Evolutionary conservation across 2,329 filamentous ascomycete species (phyloP).

Genomic region (Arthrocladium fulminans): DNA sequence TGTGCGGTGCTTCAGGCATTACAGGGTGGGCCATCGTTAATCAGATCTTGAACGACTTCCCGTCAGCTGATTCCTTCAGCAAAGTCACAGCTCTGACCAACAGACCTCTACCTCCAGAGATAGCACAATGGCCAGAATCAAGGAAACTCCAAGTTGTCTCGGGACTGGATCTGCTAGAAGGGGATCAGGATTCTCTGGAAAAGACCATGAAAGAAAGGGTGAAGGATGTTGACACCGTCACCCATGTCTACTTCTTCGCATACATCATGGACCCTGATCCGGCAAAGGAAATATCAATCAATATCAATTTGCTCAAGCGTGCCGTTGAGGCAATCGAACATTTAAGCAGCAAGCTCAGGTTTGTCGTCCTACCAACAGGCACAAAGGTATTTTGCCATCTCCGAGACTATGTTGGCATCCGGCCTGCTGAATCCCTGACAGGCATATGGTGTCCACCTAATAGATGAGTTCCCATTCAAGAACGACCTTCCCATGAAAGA

Average conservation of each 20-base stretch:
- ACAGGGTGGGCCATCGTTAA: constrained; percentile 38
- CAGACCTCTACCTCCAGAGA: constrained; percentile 29
- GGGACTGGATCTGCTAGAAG: constrained; percentile 31
- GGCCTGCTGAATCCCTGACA: constrained; percentile 12
- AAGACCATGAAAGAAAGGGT: constrained; percentile 14
- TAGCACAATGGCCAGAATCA: constrained; percentile 30
- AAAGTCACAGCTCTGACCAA: constrained; percentile 35
- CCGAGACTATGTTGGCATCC: not conserved
- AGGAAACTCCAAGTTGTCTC: constrained; percentile 30
- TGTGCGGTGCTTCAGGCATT: constrained; percentile 37
- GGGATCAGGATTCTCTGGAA: not conserved
- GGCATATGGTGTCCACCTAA: constrained; percentile 26
- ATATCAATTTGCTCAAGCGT: constrained; percentile 31
- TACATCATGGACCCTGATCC: constrained; percentile 17
- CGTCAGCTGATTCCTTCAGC: not conserved
- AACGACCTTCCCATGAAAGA: constrained; percentile 26
- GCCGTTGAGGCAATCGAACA: constrained; percentile 28
- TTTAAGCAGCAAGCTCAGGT: constrained; percentile 25
- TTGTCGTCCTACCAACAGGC: constrained; percentile 29
- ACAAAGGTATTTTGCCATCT: constrained; percentile 33
- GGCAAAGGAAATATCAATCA: constrained; percentile 25
- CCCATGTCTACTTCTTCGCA: constrained; percentile 35
- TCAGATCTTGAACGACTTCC: constrained; percentile 25
- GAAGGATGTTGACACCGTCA: constrained; percentile 28
- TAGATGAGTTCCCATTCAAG: constrained; percentile 25